Evolutionary conservation across 2,329 filamentous ascomycete species (phyloP), one percentile per base, ranked within the genome.

Genomic region (Thielaviopsis ethacetica): DNA sequence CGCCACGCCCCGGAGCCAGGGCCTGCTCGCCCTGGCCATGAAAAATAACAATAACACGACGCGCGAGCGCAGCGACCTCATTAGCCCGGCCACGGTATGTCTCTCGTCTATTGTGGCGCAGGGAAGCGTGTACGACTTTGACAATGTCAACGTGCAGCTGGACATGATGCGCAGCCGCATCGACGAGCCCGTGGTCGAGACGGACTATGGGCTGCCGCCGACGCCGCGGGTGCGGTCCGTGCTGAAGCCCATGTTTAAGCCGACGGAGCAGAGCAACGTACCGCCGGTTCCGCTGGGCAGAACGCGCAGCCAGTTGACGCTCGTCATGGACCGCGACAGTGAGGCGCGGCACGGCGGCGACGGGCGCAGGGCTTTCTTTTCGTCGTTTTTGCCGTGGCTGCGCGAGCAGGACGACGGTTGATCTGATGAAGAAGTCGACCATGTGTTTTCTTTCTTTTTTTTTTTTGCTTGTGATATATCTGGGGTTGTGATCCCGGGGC

Each of bases 261-360:
- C 78, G 24, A 80, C 77, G 0, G 73, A 72, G 58, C 77, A 76
- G 4, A 76, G 71, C 51, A 67, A 71, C 12, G 69, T 71, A 15
- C 68, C 74, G 26, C 68, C 68, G 15, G 71, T 79, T 7, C 77
- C 76, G 3, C 69, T 83, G 54, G 78, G 73, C n/a, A 72, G 79
- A 60, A 78, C 79, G n/a, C 81, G 76, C 67, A 83, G 80, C 64
- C 79, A 83, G 65, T 70, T 84, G 27, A 77, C 76, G 10, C 68
- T 83, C 3, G 70, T 84, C 1, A 70, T 83, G 21, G 77, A 81
- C 63, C 74, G 76, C 41, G 78, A 79, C 62, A 77, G 74, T 63
- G 68, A 49, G 19, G 57, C 56, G 34, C 60, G 57, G 44, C 24
- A 53, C 30, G 17, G 21, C 6, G 19, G 38, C n/a, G 19, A 5